Percentiles rank a stretch among this genome's conserved stretches.
Conservation (phyloP, 768 basidiomycete genomes). For the Leccinum olivaceopallidum region DNA sequence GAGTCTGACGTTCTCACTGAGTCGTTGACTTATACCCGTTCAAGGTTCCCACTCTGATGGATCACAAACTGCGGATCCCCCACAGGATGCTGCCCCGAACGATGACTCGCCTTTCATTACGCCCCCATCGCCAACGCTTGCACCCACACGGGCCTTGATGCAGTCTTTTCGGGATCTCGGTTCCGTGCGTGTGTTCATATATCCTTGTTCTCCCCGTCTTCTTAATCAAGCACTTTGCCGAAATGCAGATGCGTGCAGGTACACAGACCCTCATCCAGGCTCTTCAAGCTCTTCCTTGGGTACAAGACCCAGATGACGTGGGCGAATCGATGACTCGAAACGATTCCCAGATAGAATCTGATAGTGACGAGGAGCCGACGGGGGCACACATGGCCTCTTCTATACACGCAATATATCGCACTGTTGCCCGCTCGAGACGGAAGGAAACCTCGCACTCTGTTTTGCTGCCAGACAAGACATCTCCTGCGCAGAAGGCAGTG, state of each 20-base stretch:
- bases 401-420: constrained; percentile 85
- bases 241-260: constrained; percentile 74
- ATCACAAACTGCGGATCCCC: constrained; percentile 7
- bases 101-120: constrained; percentile 71
- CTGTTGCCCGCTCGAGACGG: constrained; percentile 66
- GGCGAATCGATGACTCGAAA: constrained; percentile 53
- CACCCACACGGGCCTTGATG: constrained; percentile 44
- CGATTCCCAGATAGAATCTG: constrained; percentile 45
- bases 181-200: constrained; percentile 52
- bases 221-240: constrained; percentile 5
- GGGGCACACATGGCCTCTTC: constrained; percentile 70
- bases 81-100: constrained; percentile 19
- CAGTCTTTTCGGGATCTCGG: constrained; percentile 64
- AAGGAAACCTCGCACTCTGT: constrained; percentile 27
- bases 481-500: constrained; percentile 21
- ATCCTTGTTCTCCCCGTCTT: background rate
- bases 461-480: constrained; percentile 11
- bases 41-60: constrained; percentile 23
- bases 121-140: constrained; percentile 64
- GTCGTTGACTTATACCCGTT: constrained; percentile 7
- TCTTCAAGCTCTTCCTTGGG: constrained; percentile 82
- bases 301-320: constrained; percentile 65
- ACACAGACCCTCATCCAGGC: constrained; percentile 91
- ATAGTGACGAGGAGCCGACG: constrained; percentile 62
- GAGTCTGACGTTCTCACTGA: constrained; percentile 6